phyloP scores from a whole-genome alignment of 2,329 filamentous ascomycete genomes.

The Penicillium sp. region DNA sequence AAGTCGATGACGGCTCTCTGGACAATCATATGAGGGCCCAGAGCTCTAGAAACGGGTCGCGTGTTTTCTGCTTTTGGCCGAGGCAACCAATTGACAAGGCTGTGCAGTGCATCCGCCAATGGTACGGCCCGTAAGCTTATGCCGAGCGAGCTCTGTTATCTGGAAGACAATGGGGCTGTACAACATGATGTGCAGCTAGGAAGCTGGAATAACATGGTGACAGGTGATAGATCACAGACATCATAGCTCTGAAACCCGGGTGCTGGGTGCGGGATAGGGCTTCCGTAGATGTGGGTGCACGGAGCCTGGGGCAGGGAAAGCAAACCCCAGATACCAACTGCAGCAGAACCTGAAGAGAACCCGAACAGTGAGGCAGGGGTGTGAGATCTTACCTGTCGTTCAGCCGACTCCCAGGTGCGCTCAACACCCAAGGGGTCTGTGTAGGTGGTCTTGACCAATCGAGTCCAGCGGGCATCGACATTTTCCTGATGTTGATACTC shows the following conservation, averaged over 20 bases:
- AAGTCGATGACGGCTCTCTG: neutral
- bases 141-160: neutral
- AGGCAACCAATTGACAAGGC: constrained; percentile 18
- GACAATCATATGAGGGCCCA: neutral
- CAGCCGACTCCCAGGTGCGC: constrained; percentile 54
- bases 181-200: neutral
- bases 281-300: neutral
- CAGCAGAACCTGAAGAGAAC: constrained; percentile 11
- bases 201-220: neutral
- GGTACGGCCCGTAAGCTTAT: constrained; percentile 10
- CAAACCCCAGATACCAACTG: constrained; percentile 9
- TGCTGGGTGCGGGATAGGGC: neutral
- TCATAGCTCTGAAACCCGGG: neutral
- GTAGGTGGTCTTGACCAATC: constrained; percentile 52
- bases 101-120: neutral
- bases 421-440: constrained; percentile 50
- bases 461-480: constrained; percentile 50
- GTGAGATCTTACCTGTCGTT: constrained; percentile 46
- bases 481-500: constrained; percentile 37
- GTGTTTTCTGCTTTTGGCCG: constrained; percentile 6
- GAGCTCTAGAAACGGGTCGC: constrained; percentile 3
- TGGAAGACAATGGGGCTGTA: neutral
- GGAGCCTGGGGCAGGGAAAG: constrained; percentile 2
- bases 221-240: constrained; percentile 1
- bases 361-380: constrained; percentile 1